phyloP scores from a whole-genome alignment of 169 alveolate genomes.

The Cryptosporidium baileyi region DNA sequence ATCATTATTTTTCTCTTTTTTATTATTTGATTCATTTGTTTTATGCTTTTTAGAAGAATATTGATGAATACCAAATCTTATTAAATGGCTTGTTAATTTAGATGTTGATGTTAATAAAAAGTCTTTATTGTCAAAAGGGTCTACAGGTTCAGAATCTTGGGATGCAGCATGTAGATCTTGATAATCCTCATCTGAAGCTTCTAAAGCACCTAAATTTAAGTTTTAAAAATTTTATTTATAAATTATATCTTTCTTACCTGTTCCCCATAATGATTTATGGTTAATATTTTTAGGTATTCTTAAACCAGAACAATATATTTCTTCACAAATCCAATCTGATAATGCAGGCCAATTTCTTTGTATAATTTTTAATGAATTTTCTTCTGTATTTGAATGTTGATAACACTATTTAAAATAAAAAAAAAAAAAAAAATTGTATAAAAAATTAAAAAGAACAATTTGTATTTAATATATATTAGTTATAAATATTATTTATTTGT shows the following conservation, averaged over 20 bases:
- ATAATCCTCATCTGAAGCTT: conserved; percentile 61
- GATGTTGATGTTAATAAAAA: conserved; percentile 7
- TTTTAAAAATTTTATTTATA: background rate
- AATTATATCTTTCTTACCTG: conserved; percentile 12
- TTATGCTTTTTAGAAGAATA: background rate
- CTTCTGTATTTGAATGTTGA: background rate
- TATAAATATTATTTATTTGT: too few species aligned
- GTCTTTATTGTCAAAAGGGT: conserved; percentile 43
- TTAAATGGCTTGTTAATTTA: conserved; percentile 1
- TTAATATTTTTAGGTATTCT: conserved; percentile 7
- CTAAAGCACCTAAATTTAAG: conserved; percentile 1
- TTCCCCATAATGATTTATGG: conserved; percentile 24
- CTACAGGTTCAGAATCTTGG: conserved; percentile 55
- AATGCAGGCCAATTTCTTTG: conserved; percentile 61
- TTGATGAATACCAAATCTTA: conserved; percentile 50
- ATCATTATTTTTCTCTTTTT: background rate
- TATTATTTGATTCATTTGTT: background rate
- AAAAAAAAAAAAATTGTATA: too few species aligned
- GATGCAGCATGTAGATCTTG: conserved; percentile 44
- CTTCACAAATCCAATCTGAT: conserved; percentile 68
- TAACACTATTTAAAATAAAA: too few species aligned
- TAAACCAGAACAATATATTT: conserved; percentile 57
- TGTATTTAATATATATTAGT: too few species aligned
- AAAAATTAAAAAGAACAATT: too few species aligned
- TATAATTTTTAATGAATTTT: conserved; percentile 1